Percentiles rank a stretch among this genome's conserved stretches.
Conservation (phyloP, 208 protist species). For the Trypanosoma lewisi region DNA sequence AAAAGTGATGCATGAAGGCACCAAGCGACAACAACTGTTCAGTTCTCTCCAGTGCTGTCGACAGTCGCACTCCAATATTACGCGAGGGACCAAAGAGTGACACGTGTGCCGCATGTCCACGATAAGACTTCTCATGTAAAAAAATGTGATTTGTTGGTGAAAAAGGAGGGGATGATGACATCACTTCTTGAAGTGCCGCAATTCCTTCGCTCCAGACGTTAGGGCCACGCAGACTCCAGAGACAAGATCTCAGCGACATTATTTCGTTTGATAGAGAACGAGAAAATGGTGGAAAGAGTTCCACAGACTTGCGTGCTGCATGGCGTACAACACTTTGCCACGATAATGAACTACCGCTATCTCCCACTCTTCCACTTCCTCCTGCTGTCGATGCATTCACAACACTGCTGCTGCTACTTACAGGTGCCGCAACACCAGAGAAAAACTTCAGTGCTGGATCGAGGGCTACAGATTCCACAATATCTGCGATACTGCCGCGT, state of each 20-base stretch:
- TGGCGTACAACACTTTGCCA: slow-evolving; percentile 31
- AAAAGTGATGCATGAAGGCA: slow-evolving; percentile 80
- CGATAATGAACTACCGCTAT: neutral
- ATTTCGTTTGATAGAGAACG: neutral
- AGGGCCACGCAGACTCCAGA: neutral
- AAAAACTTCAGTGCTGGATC: slow-evolving; percentile 79
- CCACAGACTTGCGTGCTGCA: slow-evolving; percentile 25
- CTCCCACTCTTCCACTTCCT: neutral
- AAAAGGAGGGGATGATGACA: neutral
- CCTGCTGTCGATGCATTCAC: neutral
- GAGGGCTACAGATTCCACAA: slow-evolving; percentile 55
- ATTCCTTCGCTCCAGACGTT: slow-evolving; percentile 16
- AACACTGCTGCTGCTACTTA: neutral
- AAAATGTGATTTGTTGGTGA: neutral
- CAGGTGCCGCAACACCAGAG: slow-evolving; percentile 34
- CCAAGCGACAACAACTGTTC: slow-evolving; percentile 51
- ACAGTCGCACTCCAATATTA: slow-evolving; percentile 35
- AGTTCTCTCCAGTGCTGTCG: slow-evolving; percentile 28
- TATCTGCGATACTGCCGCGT: slow-evolving; percentile 32
- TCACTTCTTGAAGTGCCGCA: neutral
- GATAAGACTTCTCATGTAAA: slow-evolving; percentile 22
- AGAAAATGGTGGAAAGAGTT: slow-evolving; percentile 27
- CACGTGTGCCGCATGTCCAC: slow-evolving; percentile 21
- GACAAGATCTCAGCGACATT: neutral
- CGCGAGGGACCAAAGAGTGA: slow-evolving; percentile 55